A percentile compares a stretch with the other conserved stretches of the same genome.
Evolutionary conservation across 768 basidiomycete genomes (phyloP).

Genomic region (Suillus spraguei): DNA sequence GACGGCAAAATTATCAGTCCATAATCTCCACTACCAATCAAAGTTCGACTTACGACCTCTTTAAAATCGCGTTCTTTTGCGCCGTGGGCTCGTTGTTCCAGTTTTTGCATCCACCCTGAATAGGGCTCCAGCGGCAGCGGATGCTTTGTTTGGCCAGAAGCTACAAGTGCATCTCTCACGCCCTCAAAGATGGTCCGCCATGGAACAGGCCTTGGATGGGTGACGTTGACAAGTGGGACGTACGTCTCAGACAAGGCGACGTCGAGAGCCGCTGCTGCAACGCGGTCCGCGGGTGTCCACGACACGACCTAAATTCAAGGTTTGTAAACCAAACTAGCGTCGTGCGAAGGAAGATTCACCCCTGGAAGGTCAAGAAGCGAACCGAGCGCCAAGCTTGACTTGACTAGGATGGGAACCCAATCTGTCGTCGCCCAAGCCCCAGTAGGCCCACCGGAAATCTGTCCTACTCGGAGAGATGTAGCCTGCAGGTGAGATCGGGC

Average conservation of each 20-base stretch:
- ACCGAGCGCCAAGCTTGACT: conserved; percentile 27
- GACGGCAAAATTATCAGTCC: conserved; percentile 6
- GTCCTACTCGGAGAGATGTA: conserved; percentile 31
- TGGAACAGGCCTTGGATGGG: conserved; percentile 36
- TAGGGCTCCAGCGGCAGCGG: conserved; percentile 26
- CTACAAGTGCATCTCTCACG: conserved; percentile 21
- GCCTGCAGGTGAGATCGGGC: conserved; percentile 20
- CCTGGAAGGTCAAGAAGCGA: conserved; percentile 24
- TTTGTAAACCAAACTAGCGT: neutral
- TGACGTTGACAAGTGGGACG: conserved; percentile 34
- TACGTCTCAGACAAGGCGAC: conserved; percentile 25
- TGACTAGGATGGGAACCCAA: conserved; percentile 37
- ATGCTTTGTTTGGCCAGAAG: conserved; percentile 9
- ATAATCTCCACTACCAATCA: conserved; percentile 36
- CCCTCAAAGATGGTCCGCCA: conserved; percentile 29
- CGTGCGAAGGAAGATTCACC: conserved; percentile 18
- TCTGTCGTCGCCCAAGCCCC: conserved; percentile 35
- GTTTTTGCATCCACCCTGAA: conserved; percentile 28
- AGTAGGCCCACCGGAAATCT: conserved; percentile 32
- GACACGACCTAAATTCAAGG: conserved; percentile 35
- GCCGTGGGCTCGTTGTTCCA: conserved; percentile 23
- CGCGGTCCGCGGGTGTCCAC: conserved; percentile 46
- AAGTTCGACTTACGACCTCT: conserved; percentile 16
- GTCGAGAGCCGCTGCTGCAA: conserved; percentile 36
- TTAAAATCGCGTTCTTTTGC: conserved; percentile 8